These are phyloP conservation scores for Tuber melanosporum DNA, from an alignment of 495 filamentous ascomycete genomes.

Conservation along the genomic window DNA sequence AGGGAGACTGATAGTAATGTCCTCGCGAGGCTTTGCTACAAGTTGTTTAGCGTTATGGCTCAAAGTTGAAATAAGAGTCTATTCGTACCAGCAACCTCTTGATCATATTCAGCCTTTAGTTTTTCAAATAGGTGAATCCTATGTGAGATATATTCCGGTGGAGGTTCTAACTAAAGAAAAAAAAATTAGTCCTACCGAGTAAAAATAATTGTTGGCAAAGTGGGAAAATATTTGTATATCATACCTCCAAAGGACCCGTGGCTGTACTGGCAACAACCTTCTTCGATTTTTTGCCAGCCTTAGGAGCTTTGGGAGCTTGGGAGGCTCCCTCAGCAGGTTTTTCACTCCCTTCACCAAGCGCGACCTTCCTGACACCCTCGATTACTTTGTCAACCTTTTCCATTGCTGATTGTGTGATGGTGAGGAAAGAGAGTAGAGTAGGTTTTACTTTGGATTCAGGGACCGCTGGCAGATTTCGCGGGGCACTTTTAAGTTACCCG, in stretches of 20 bases:
- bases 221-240: slow-evolving; percentile 21
- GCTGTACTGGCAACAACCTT: slow-evolving; percentile 43
- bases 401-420: slow-evolving; percentile 17
- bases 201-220: background rate
- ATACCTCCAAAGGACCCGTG: slow-evolving; percentile 46
- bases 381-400: slow-evolving; percentile 38
- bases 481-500: background rate
- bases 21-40: slow-evolving; percentile 54
- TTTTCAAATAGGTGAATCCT: slow-evolving; percentile 81
- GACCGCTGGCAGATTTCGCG: background rate
- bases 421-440: background rate
- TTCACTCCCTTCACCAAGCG: slow-evolving; percentile 42
- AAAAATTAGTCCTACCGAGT: slow-evolving; percentile 12
- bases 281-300: slow-evolving; percentile 44
- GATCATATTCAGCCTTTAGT: slow-evolving; percentile 73
- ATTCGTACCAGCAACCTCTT: slow-evolving; percentile 52
- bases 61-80: slow-evolving; percentile 2
- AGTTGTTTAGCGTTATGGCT: slow-evolving; percentile 4
- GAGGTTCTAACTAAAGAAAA: slow-evolving; percentile 51
- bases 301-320: slow-evolving; percentile 37
- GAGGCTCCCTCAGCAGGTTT: background rate
- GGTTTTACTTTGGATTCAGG: background rate
- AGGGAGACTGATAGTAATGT: slow-evolving; percentile 60
- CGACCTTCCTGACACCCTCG: slow-evolving; percentile 50
- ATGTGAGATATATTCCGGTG: slow-evolving; percentile 72